Evolutionary conservation across 805 yeast genomes (phyloP).

Genomic region (Priceomyces fermenticarens): DNA sequence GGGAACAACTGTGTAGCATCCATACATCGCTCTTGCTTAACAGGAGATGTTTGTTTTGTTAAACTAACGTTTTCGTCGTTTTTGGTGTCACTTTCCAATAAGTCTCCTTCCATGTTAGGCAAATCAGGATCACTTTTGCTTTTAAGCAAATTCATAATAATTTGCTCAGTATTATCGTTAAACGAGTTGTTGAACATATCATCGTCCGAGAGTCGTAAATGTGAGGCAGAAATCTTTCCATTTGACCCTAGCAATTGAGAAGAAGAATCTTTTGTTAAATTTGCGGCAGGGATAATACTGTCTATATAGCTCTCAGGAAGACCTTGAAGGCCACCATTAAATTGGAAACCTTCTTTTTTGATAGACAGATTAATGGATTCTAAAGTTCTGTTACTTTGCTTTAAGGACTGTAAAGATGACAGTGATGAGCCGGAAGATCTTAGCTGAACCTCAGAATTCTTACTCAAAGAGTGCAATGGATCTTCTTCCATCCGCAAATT

Average conservation of each 20-base stretch:
- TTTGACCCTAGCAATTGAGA: constrained; percentile 1
- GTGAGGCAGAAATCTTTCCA: constrained; percentile 2
- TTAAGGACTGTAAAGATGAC: constrained; percentile 36
- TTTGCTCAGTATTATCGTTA: constrained; percentile 35
- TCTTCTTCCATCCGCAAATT: constrained; percentile 19
- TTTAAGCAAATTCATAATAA: constrained; percentile 37
- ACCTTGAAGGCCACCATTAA: constrained; percentile 44
- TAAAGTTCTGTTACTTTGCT: constrained; percentile 26
- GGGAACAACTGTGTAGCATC: no score
- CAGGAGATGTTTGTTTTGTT: no score
- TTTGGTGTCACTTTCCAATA: no score
- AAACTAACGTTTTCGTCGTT: no score
- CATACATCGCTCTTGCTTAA: background rate
- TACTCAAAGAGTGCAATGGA: constrained; percentile 31
- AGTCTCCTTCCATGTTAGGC: no score
- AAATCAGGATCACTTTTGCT: constrained; percentile 10
- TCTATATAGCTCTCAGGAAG: constrained; percentile 37
- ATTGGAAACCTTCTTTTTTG: constrained; percentile 25
- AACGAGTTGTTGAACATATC: constrained; percentile 25
- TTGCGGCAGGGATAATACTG: constrained; percentile 23
- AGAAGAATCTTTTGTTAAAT: background rate
- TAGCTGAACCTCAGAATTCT: constrained; percentile 21
- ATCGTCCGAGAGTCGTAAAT: constrained; percentile 4
- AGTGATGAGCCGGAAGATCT: constrained; percentile 37
- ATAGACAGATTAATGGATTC: constrained; percentile 16